A percentile compares a stretch with the other conserved stretches of the same genome.
Evolutionary conservation across 2,329 filamentous ascomycete genomes (phyloP).

Genomic region (Sporothrix humicola): DNA sequence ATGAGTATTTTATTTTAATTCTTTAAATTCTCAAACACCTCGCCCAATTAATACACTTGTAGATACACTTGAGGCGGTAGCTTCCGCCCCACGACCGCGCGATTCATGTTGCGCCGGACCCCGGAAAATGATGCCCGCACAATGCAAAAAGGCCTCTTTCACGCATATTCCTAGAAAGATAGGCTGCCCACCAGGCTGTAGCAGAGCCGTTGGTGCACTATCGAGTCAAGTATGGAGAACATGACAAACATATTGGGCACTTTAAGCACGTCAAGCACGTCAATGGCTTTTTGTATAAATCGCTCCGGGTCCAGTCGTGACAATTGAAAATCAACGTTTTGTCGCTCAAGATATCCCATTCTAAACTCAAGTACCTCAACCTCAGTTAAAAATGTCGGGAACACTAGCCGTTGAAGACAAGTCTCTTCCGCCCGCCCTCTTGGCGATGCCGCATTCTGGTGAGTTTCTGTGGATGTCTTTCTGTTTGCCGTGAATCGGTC

Average conservation of each 20-base stretch:
- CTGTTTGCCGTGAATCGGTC: not conserved
- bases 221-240: not conserved
- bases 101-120: slow-evolving; percentile 7
- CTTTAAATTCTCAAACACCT: too few relatives aligned
- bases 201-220: not conserved
- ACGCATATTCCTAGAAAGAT: not conserved
- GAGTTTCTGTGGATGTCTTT: not conserved
- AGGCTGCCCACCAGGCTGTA: not conserved
- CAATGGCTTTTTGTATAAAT: not conserved
- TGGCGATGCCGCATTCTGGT: slow-evolving; percentile 20
- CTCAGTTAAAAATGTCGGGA: not conserved
- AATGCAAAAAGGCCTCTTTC: not conserved
- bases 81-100: not conserved
- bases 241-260: not conserved
- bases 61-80: not conserved
- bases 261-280: not conserved
- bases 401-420: slow-evolving; percentile 21
- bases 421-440: slow-evolving; percentile 6
- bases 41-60: not conserved
- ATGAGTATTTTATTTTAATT: too few relatives aligned
- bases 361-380: not conserved
- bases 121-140: not conserved
- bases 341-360: not conserved
- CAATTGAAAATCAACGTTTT: not conserved
- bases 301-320: not conserved